phyloP scores from a whole-genome alignment of 305 asterid genomes.

The Fraxinus platypoda region DNA sequence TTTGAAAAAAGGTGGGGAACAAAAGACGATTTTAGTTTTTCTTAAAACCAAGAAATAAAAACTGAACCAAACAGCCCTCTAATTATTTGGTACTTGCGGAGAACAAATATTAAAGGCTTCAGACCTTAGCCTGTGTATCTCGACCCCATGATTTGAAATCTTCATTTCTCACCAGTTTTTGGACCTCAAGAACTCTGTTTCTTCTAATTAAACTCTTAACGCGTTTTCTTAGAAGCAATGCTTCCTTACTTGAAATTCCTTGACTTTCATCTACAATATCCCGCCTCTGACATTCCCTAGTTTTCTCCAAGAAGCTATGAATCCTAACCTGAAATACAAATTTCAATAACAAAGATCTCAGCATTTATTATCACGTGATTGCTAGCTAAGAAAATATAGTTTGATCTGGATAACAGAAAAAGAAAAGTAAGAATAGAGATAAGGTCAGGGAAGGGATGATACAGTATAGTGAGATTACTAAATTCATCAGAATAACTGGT shows the following conservation, averaged over 20 bases:
- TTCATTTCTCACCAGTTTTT: slow-evolving; percentile 73
- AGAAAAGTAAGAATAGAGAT: background rate
- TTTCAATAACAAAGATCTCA: slow-evolving; percentile 16
- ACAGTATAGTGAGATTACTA: background rate
- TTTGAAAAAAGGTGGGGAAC: background rate
- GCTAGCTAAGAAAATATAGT: background rate
- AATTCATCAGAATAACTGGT: background rate
- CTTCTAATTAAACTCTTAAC: slow-evolving; percentile 66
- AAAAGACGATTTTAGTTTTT: background rate
- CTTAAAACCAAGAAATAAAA: background rate
- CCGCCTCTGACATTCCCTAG: slow-evolving; percentile 38
- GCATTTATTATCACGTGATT: slow-evolving; percentile 12
- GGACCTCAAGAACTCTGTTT: slow-evolving; percentile 62
- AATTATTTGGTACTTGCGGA: background rate
- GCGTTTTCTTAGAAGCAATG: slow-evolving; percentile 57
- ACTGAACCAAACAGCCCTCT: background rate
- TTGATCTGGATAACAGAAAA: background rate
- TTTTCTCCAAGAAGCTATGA: slow-evolving; percentile 78
- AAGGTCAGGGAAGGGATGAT: background rate
- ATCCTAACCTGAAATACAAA: slow-evolving; percentile 63
- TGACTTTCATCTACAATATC: slow-evolving; percentile 39
- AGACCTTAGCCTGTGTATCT: slow-evolving; percentile 86
- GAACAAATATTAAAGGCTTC: slow-evolving; percentile 16
- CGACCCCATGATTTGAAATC: slow-evolving; percentile 73
- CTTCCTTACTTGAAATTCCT: slow-evolving; percentile 50